Percentiles rank a stretch among this genome's conserved stretches.
phyloP scores from a whole-genome alignment of 148 eudicot genomes.

The Amaranthus cruentus region DNA sequence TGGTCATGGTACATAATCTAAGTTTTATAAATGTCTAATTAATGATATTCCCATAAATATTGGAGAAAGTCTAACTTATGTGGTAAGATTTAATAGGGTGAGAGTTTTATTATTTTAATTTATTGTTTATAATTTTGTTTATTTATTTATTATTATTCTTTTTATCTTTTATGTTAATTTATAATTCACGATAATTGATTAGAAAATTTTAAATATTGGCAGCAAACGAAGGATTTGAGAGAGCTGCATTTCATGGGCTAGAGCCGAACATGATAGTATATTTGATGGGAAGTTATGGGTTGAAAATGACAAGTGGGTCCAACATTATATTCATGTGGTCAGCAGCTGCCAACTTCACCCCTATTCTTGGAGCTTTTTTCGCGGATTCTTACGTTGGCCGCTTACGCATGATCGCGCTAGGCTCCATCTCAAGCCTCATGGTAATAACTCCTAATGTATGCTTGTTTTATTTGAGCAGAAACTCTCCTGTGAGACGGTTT shows the following conservation, averaged over 20 bases:
- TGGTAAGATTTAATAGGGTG: too few species aligned
- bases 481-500: too few species aligned
- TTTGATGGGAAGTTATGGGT: constrained; percentile 40
- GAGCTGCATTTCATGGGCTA: constrained; percentile 47
- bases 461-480: too few species aligned
- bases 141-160: neutral
- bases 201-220: neutral
- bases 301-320: constrained; percentile 44
- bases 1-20: too few species aligned
- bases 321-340: constrained; percentile 46
- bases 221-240: constrained; percentile 55
- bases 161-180: too few species aligned
- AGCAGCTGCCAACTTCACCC: constrained; percentile 46
- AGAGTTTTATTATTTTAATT: too few species aligned
- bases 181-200: too few species aligned
- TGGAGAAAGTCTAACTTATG: neutral
- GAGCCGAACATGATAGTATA: constrained; percentile 59
- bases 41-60: too few species aligned
- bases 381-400: constrained; percentile 59
- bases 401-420: constrained; percentile 42
- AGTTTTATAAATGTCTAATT: too few species aligned
- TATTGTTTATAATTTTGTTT: neutral
- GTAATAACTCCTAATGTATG: constrained; percentile 15
- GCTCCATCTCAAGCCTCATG: constrained; percentile 45
- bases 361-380: constrained; percentile 39